Percentiles rank a stretch among this genome's conserved stretches.
Evolutionary conservation across 306 rosid genomes (phyloP).

Genomic region (Malus fusca): DNA sequence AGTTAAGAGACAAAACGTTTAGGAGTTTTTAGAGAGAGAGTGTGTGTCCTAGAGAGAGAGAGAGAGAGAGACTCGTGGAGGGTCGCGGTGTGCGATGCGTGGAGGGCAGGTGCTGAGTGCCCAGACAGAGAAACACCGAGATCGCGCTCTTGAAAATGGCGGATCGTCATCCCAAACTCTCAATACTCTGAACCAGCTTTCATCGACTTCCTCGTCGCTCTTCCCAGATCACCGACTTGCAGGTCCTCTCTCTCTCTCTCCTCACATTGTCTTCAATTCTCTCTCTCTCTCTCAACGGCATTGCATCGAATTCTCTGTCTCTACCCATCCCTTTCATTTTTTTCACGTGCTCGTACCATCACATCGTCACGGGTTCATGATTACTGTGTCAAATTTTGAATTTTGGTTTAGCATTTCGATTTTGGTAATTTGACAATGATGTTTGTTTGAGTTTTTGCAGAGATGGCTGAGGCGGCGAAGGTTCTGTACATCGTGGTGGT

Average conservation of each 20-base stretch:
- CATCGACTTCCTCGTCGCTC: neutral
- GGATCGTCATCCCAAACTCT: conserved; percentile 10
- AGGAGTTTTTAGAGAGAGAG: neutral
- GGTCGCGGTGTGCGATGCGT: conserved; percentile 30
- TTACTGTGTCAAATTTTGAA: neutral
- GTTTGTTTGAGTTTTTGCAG: conserved; percentile 3
- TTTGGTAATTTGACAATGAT: neutral
- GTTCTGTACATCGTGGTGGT: conserved; percentile 60
- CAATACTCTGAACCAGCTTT: neutral
- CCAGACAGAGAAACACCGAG: conserved; percentile 5
- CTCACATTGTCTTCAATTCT: neutral
- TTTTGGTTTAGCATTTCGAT: neutral
- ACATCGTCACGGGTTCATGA: neutral
- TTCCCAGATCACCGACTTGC: neutral
- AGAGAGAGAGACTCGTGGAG: conserved; percentile 26
- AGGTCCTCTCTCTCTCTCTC: neutral
- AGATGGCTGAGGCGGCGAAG: conserved; percentile 39
- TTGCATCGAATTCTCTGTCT: neutral
- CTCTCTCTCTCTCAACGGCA: neutral
- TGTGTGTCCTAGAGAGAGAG: neutral
- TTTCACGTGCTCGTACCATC: neutral
- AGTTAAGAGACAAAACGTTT: neutral
- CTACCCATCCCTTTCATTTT: neutral
- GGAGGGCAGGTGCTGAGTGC: conserved; percentile 12
- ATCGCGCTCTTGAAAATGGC: conserved; percentile 19